phyloP scores from a whole-genome alignment of 2,329 filamentous ascomycete species.

The Exophiala lecanii-corni region DNA sequence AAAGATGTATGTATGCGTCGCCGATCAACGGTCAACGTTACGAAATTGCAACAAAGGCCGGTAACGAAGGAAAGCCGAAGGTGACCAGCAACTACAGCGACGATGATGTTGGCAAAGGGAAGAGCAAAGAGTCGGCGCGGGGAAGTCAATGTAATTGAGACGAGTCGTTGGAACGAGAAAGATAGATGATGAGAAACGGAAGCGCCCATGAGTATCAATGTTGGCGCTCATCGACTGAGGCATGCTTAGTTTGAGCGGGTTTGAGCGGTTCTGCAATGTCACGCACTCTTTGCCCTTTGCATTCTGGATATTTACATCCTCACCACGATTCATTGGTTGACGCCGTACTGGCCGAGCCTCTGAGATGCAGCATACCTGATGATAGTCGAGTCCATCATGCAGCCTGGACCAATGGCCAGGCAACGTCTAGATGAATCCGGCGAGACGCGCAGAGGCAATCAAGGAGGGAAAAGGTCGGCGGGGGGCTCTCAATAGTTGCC shows the following conservation, averaged over 20 bases:
- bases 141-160: slow-evolving; percentile 15
- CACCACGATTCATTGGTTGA: slow-evolving; percentile 14
- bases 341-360: slow-evolving; percentile 3
- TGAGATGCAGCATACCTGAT: slow-evolving; percentile 5
- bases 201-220: slow-evolving; percentile 18
- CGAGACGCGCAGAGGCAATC: slow-evolving; percentile 20
- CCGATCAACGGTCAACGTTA: slow-evolving; percentile 19
- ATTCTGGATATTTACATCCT: slow-evolving; percentile 6
- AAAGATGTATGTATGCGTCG: slow-evolving; percentile 12
- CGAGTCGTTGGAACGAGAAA: slow-evolving; percentile 4
- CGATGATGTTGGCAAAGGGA: slow-evolving; percentile 11
- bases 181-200: slow-evolving; percentile 7
- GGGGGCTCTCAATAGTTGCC: slow-evolving; percentile 11
- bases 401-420: slow-evolving; percentile 11
- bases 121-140: slow-evolving; percentile 3
- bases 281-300: slow-evolving; percentile 13
- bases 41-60: slow-evolving; percentile 2
- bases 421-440: slow-evolving; percentile 7
- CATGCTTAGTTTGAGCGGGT: not conserved
- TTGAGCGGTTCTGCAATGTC: slow-evolving; percentile 14
- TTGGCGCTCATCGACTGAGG: slow-evolving; percentile 13
- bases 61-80: slow-evolving; percentile 21
- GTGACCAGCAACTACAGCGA: slow-evolving; percentile 23
- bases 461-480: slow-evolving; percentile 15
- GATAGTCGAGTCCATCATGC: slow-evolving; percentile 1